phyloP scores from a whole-genome alignment of 2,329 filamentous ascomycete species.

The Dactylellina sp. region DNA sequence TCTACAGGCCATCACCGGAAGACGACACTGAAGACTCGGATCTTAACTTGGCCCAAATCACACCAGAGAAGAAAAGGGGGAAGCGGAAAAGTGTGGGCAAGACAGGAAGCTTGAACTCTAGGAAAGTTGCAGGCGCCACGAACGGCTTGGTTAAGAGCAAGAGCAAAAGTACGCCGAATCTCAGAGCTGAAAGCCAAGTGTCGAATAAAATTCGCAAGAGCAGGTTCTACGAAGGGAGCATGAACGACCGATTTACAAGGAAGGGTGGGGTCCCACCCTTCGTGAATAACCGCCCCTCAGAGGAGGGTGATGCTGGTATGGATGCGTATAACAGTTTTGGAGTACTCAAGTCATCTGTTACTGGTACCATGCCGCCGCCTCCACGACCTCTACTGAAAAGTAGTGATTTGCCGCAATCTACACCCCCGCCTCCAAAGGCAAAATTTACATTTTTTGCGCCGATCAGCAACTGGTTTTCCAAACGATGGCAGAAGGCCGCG shows the following conservation, averaged over 20 bases:
- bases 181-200: constrained; percentile 52
- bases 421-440: constrained; percentile 37
- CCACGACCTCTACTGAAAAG: constrained; percentile 24
- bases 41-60: constrained; percentile 60
- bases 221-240: constrained; percentile 80
- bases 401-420: constrained; percentile 23
- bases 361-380: constrained; percentile 26
- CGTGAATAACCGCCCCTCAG: constrained; percentile 25
- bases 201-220: constrained; percentile 48
- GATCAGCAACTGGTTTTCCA: constrained; percentile 54
- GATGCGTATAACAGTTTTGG: constrained; percentile 43
- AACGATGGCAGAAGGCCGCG: constrained; percentile 48
- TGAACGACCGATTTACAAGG: constrained; percentile 78
- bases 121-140: constrained; percentile 59
- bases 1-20: constrained; percentile 57
- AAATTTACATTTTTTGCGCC: constrained; percentile 53
- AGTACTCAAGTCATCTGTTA: constrained; percentile 21
- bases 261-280: constrained; percentile 52
- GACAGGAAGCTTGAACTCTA: constrained; percentile 26
- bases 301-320: constrained; percentile 4
- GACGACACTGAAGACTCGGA: constrained; percentile 55
- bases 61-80: constrained; percentile 44
- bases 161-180: constrained; percentile 60
- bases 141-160: constrained; percentile 64
- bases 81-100: constrained; percentile 35